These are phyloP conservation scores for Didymella arachidicola DNA, from an alignment of 2,329 filamentous ascomycete species.

Conservation along the genomic window DNA sequence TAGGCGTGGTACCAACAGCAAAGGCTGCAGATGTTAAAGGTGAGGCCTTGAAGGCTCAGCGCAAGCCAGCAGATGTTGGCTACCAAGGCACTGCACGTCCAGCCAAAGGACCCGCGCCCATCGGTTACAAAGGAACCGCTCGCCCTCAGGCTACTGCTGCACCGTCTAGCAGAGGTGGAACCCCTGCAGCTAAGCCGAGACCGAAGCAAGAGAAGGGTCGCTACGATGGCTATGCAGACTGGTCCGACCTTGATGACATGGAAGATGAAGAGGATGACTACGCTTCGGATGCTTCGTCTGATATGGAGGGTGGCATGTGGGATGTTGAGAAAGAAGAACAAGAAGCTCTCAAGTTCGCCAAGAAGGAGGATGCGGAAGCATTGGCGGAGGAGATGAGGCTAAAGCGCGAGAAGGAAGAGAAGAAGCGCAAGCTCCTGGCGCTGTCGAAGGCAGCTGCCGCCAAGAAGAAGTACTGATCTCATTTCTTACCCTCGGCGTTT, in stretches of 20 bases:
- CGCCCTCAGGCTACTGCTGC: constrained; percentile 34
- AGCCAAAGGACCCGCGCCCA: constrained; percentile 44
- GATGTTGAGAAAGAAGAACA: constrained; percentile 78
- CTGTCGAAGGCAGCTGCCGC: constrained; percentile 41
- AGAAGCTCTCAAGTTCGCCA: constrained; percentile 67
- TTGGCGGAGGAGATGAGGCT: constrained; percentile 62
- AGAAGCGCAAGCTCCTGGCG: constrained; percentile 44
- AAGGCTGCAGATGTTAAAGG: constrained; percentile 33
- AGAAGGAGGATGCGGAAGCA: constrained; percentile 72
- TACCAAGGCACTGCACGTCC: constrained; percentile 60
- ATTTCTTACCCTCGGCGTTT: constrained; percentile 33
- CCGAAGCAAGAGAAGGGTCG: constrained; percentile 44
- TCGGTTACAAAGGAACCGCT: constrained; percentile 51
- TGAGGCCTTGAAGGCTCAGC: constrained; percentile 45
- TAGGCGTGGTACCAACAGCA: constrained; percentile 20
- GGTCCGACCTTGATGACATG: constrained; percentile 52
- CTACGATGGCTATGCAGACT: constrained; percentile 50
- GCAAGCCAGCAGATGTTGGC: constrained; percentile 49
- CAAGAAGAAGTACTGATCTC: constrained; percentile 42
- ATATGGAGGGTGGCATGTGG: constrained; percentile 79
- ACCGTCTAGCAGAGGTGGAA: constrained; percentile 36
- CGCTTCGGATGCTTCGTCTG: constrained; percentile 71
- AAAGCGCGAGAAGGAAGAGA: constrained; percentile 47
- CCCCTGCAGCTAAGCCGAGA: constrained; percentile 42
- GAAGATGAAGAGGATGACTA: constrained; percentile 68